A percentile compares a stretch with the other conserved stretches of the same genome.
Conservation (phyloP, 2,329 filamentous ascomycete species). For the Neonectria hederae region DNA sequence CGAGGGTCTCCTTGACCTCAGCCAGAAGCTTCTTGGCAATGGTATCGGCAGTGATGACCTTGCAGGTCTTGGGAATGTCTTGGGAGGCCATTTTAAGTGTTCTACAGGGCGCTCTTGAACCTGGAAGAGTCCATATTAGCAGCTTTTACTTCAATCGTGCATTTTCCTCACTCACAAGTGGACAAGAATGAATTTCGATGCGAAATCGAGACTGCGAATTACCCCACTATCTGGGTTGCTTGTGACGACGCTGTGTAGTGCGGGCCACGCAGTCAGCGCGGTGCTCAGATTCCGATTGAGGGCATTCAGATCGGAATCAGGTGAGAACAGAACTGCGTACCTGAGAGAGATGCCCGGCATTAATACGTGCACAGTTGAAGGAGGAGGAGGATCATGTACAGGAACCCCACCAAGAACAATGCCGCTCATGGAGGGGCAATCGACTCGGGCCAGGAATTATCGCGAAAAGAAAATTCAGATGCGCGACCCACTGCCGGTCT, state of each 20-base stretch:
- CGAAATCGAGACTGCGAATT: constrained; percentile 21
- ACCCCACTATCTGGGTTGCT: constrained; percentile 32
- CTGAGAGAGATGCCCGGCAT: constrained; percentile 19
- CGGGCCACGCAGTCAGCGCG: constrained; percentile 2
- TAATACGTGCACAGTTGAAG: constrained; percentile 33
- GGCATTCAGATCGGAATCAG: background rate
- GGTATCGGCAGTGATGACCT: constrained; percentile 88
- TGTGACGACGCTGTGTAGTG: constrained; percentile 19
- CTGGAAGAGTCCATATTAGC: constrained; percentile 24
- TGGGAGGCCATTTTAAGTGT: constrained; percentile 42
- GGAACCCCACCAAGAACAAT: constrained; percentile 14
- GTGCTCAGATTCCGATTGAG: background rate
- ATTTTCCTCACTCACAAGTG: constrained; percentile 29
- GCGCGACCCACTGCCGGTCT: background rate
- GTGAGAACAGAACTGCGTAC: constrained; percentile 1
- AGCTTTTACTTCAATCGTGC: constrained; percentile 7
- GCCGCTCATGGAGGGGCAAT: constrained; percentile 38
- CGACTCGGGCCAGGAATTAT: constrained; percentile 30
- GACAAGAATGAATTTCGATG: background rate
- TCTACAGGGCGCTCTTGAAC: constrained; percentile 11
- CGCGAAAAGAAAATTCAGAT: constrained; percentile 22
- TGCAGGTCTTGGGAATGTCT: constrained; percentile 76
- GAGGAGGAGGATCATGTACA: constrained; percentile 25
- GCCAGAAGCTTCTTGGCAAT: constrained; percentile 83
- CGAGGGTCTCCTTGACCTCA: constrained; percentile 81